These are phyloP conservation scores for Ascochyta koolunga DNA, from an alignment of 2,329 filamentous ascomycete genomes.

Conservation along the genomic window DNA sequence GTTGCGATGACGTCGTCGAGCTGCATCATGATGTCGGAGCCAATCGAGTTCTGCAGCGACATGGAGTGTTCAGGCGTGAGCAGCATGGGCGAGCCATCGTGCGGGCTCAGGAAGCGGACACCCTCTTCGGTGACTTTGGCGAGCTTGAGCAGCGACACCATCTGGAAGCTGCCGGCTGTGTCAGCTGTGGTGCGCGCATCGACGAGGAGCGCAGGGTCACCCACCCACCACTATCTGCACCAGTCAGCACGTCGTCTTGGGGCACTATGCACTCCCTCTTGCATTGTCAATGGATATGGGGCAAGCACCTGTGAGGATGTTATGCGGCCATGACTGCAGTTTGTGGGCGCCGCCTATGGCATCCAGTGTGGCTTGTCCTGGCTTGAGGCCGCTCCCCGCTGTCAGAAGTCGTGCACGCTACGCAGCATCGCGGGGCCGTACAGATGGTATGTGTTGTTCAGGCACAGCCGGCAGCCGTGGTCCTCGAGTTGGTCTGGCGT, in stretches of 20 bases:
- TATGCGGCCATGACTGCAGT: constrained; percentile 92
- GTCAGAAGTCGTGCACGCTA: constrained; percentile 24
- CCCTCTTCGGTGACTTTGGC: constrained; percentile 95
- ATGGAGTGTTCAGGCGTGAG: constrained; percentile 98
- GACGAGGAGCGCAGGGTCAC: constrained; percentile 34
- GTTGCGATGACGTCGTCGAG: constrained; percentile 97
- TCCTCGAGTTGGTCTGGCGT: constrained; percentile 91
- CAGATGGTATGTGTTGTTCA: constrained; percentile 98
- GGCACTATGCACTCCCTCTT: background rate
- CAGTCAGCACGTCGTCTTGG: constrained; percentile 29
- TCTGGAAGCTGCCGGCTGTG: constrained; percentile 76
- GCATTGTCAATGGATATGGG: background rate
- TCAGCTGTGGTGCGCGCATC: constrained; percentile 34
- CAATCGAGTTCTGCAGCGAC: constrained; percentile 92
- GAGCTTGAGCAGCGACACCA: constrained; percentile 94
- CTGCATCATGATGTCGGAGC: constrained; percentile 96
- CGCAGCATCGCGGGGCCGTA: constrained; percentile 24
- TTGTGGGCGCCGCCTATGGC: constrained; percentile 90
- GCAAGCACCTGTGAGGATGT: constrained; percentile 75
- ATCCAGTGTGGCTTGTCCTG: constrained; percentile 87
- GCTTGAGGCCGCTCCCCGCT: constrained; percentile 73
- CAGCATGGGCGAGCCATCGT: constrained; percentile 94
- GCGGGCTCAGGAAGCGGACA: constrained; percentile 92
- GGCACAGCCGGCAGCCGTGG: constrained; percentile 84
- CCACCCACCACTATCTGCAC: constrained; percentile 55